Evolutionary conservation across 345 rosid genomes (phyloP), one percentile per base, ranked within the genome.

Genomic region (Alliaria petiolata): DNA sequence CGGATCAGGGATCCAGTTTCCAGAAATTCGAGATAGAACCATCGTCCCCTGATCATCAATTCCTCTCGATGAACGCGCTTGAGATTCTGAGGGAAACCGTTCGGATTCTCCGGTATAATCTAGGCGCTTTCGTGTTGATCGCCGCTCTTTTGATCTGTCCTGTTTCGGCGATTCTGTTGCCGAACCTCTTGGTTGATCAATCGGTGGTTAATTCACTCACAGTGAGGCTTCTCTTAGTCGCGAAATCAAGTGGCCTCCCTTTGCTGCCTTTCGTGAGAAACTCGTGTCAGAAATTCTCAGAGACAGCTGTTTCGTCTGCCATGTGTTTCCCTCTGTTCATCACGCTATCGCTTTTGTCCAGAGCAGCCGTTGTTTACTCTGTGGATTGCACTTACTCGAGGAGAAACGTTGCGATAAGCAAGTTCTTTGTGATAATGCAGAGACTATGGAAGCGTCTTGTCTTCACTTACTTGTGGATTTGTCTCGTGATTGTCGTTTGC

Each of bases 11-110:
- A 6, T 62, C 85, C 80, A 71, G 69, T 36, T 65, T 72, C 58
- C 74, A 44, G 35, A 70, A 40, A 67, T 62, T 84, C 43, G 88
- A 84, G 75, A 28, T 77, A 15, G 89, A 83, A 34, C 15, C 44
- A 14, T 38, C 81, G 25, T 40, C 74, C 15, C 28, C 50, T 47
- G 28, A 74, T 30, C 75, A 78, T 6, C 83, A 77, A 43, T 79
- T 85, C 63, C 87, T 75, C 71, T 81, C 96, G 34, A 82, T 84
- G 95, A 89, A 81, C 49, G 97, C 97, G 3, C 65, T 87, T 63
- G 97, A 91, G 84, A 93, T 93, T 76, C 70, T 93, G 78, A 85
- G 96, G 66, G 97, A 93, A 81, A 86, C 97, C 7, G 85, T 89
- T 35, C 78, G 96, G 61, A 89, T 93, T 55, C 90, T 93, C 15